phyloP scores from a whole-genome alignment of 2,329 filamentous ascomycete species.

The Trichophaea hybrida region DNA sequence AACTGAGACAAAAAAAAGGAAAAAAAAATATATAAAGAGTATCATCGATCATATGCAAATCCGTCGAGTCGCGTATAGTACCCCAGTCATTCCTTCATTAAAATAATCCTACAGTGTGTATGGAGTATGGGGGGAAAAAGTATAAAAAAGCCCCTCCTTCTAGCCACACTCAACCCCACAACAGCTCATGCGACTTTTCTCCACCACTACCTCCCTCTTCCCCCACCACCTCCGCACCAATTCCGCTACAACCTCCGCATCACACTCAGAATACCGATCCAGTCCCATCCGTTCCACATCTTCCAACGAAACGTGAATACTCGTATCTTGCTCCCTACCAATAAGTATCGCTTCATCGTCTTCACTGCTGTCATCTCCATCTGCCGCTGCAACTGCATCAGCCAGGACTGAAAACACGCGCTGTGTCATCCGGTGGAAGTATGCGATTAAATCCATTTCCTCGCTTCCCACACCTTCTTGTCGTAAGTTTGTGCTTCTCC shows the following conservation, averaged over 20 bases:
- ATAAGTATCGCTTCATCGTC: slow-evolving; percentile 13
- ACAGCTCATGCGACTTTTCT: slow-evolving; percentile 30
- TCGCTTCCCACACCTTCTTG: slow-evolving; percentile 36
- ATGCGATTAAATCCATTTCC: slow-evolving; percentile 62
- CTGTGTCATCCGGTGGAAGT: slow-evolving; percentile 63
- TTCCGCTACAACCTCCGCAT: slow-evolving; percentile 53
- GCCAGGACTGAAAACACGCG: slow-evolving; percentile 48
- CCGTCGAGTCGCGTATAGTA: too few relatives aligned
- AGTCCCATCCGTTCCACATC: slow-evolving; percentile 59
- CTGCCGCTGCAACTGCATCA: slow-evolving; percentile 35
- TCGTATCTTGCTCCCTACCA: slow-evolving; percentile 16
- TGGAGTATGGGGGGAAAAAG: too few relatives aligned
- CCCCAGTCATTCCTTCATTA: too few relatives aligned
- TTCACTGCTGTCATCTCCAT: slow-evolving; percentile 28
- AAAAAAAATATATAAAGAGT: too few relatives aligned
- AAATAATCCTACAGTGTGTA: too few relatives aligned
- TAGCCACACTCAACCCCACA: slow-evolving; percentile 11
- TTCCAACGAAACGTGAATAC: slow-evolving; percentile 46
- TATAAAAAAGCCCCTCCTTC: neutral
- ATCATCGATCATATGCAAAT: too few relatives aligned
- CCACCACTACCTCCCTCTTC: slow-evolving; percentile 45
- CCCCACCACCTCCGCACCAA: slow-evolving; percentile 52
- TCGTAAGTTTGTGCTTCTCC: slow-evolving; percentile 20
- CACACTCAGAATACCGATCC: slow-evolving; percentile 59
- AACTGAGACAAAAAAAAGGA: too few relatives aligned